Evolutionary conservation across 2,329 filamentous ascomycete genomes (phyloP).

Genomic region (Fusarium falciforme): DNA sequence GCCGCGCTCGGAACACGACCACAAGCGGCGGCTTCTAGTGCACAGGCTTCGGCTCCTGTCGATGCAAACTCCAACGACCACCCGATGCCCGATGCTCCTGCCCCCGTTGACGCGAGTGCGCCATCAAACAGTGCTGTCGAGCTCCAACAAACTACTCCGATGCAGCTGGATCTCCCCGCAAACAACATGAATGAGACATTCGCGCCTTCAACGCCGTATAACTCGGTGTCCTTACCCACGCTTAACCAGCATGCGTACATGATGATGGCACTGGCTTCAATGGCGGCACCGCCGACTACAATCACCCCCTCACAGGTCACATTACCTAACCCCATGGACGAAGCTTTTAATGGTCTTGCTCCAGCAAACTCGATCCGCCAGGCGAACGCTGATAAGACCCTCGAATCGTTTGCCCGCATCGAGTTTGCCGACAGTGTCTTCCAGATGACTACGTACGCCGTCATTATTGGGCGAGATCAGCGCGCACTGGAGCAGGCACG

Average conservation of each 20-base stretch:
- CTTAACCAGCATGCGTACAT: slow-evolving; percentile 55
- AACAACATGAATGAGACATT: slow-evolving; percentile 42
- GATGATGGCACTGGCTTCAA: slow-evolving; percentile 59
- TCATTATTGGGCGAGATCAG: slow-evolving; percentile 79
- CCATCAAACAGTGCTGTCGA: slow-evolving; percentile 14
- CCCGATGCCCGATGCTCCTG: slow-evolving; percentile 37
- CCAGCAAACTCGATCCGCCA: slow-evolving; percentile 50
- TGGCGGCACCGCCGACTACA: slow-evolving; percentile 56
- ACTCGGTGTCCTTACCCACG: slow-evolving; percentile 46
- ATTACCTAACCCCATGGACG: slow-evolving; percentile 52
- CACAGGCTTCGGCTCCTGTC: slow-evolving; percentile 17
- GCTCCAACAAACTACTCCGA: slow-evolving; percentile 34
- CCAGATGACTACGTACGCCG: slow-evolving; percentile 80
- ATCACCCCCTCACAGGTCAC: slow-evolving; percentile 61
- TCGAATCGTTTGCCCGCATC: slow-evolving; percentile 70
- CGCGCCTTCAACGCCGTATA: slow-evolving; percentile 50
- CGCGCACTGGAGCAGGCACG: slow-evolving; percentile 67
- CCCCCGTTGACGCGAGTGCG: slow-evolving; percentile 11
- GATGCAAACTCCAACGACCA: slow-evolving; percentile 32
- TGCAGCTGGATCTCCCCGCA: slow-evolving; percentile 29
- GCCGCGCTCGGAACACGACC: slow-evolving; percentile 30
- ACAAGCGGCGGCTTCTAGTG: slow-evolving; percentile 30
- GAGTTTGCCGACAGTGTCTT: slow-evolving; percentile 81
- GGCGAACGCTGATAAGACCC: slow-evolving; percentile 52
- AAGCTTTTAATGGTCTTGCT: slow-evolving; percentile 43